Base-by-base conservation (phyloP, 345 rosid species). In the Nasturtium officinale region DNA sequence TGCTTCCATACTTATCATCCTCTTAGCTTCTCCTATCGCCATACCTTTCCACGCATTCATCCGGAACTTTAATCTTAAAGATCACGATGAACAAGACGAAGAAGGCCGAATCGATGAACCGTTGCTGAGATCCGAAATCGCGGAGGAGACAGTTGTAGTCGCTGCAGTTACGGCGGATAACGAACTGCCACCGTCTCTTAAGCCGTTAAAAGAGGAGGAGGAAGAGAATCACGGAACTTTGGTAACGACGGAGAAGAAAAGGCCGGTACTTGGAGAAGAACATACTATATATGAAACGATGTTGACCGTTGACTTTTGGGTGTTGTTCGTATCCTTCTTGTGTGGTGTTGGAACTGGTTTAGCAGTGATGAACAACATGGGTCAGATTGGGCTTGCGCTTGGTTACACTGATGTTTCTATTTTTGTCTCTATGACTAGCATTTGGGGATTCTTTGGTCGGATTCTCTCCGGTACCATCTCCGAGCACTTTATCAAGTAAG, bases 361-460 rank as follows among this genome's bases (percentile, higher is more conserved):
- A 77, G 75, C 80, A 0, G 83, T 84, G 26, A 84, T 86, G 78
- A 82, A 88, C 77, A 88, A 88, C 67, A 77, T 86, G 85, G 92
- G 85, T 9, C 92, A 88, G 71, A 88, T 88, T 64, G 84, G 86
- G 38, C 81, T 72, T 16, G 85, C 90, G 26, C 88, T 83, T 56
- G 92, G 89, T 17, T 77, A 78, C 80, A 37, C 76, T 0, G 81
- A 88, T 26, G 83, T 78, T 2, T 80, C 83, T 13, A 83, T 87
- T 47, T 89, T 85, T 25, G 83, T 85, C 26, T 89, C 86, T 1
- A 80, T 89, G 11, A 84, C 69, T 4, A 89, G 91, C 68, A 87
- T 89, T 67, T 89, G 86, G 86, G 86, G 86, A 17, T 86, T 86
- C 74, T 81, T 88, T 48, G 86, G 90, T 9, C 87, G 90, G 57